Conservation (phyloP, 192 early-diverging fungal genomes). For the Neocallimastix lanati region DNA sequence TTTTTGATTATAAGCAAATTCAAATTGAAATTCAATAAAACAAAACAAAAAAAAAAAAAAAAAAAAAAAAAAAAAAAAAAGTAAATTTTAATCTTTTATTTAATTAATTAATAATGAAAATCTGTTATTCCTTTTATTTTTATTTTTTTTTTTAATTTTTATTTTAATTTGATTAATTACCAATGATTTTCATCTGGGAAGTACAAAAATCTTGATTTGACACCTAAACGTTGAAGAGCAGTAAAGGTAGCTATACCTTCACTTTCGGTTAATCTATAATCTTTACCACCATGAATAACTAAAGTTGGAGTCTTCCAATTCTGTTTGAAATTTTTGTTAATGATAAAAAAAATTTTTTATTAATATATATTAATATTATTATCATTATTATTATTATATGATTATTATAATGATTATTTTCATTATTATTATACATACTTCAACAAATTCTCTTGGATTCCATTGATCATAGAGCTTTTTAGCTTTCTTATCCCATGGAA, state of each 20-base stretch:
- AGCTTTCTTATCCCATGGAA: slow-evolving; percentile 29
- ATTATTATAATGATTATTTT: too few relatives aligned
- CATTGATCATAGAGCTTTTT: slow-evolving; percentile 34
- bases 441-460: slow-evolving; percentile 23
- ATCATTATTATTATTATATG: too few relatives aligned
- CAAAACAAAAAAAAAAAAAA: too few relatives aligned
- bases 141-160: too few relatives aligned
- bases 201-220: slow-evolving; percentile 48
- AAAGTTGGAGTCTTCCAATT: slow-evolving; percentile 61
- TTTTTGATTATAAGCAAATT: too few relatives aligned
- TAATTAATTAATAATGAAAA: too few relatives aligned
- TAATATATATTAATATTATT: too few relatives aligned
- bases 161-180: not conserved
- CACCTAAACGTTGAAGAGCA: slow-evolving; percentile 48
- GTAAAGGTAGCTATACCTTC: slow-evolving; percentile 59
- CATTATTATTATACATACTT: not conserved
- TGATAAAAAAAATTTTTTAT: too few relatives aligned
- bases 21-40: too few relatives aligned
- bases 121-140: too few relatives aligned
- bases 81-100: too few relatives aligned
- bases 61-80: too few relatives aligned
- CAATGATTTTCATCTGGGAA: slow-evolving; percentile 57
- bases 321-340: slow-evolving; percentile 39
- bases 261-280: slow-evolving; percentile 48
- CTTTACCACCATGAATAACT: slow-evolving; percentile 49